These are phyloP conservation scores for Corchorus capsularis DNA, from an alignment of 345 rosid genomes.

Conservation along the genomic window DNA sequence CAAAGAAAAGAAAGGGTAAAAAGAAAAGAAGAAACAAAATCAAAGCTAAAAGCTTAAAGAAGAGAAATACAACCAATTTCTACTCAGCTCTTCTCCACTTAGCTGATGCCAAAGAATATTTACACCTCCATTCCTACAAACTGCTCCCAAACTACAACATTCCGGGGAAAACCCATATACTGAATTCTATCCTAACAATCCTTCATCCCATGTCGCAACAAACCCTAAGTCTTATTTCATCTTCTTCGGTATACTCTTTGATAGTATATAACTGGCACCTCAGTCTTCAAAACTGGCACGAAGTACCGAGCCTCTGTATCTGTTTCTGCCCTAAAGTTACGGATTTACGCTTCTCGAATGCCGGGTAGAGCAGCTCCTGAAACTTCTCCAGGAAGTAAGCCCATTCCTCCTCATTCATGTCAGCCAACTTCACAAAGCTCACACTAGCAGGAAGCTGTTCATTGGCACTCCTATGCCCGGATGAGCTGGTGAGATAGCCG, in stretches of 20 bases:
- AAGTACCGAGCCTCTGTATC: slow-evolving; percentile 95
- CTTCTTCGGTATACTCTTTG: slow-evolving; percentile 8
- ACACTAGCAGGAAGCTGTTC: slow-evolving; percentile 78
- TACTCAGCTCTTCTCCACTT: slow-evolving; percentile 28
- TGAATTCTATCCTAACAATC: slow-evolving; percentile 26
- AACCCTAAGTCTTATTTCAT: slow-evolving; percentile 26
- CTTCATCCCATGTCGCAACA: slow-evolving; percentile 31
- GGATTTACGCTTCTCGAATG: slow-evolving; percentile 69
- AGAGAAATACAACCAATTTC: slow-evolving; percentile 38
- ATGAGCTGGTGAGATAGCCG: slow-evolving; percentile 51
- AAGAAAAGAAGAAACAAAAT: slow-evolving; percentile 15
- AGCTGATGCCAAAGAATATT: slow-evolving; percentile 43
- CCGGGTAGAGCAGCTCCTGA: slow-evolving; percentile 68
- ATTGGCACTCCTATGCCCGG: slow-evolving; percentile 87
- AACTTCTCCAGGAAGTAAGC: slow-evolving; percentile 69
- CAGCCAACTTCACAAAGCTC: slow-evolving; percentile 85
- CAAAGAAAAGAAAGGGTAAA: neutral
- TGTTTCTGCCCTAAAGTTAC: slow-evolving; percentile 72
- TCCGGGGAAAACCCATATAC: slow-evolving; percentile 32
- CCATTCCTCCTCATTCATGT: slow-evolving; percentile 92
- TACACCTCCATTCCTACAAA: slow-evolving; percentile 36
- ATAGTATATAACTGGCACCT: slow-evolving; percentile 13
- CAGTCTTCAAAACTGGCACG: slow-evolving; percentile 90
- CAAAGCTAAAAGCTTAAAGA: slow-evolving; percentile 13
- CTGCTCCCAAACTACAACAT: slow-evolving; percentile 30